Base-by-base conservation (phyloP, 1,284 basidiomycete species). In the Baeospora myosura region DNA sequence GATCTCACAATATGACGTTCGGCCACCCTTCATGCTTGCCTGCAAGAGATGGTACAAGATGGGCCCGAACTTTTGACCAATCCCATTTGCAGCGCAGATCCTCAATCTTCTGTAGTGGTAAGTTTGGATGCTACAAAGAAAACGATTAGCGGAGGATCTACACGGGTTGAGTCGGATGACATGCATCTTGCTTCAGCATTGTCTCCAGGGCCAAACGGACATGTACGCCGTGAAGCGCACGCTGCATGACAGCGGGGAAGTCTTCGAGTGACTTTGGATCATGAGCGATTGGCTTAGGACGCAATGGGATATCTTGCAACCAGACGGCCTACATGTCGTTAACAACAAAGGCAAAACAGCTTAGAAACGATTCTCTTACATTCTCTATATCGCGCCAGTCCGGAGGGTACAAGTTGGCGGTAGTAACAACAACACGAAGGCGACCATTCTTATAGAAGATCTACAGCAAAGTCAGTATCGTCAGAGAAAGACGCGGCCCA, bases 371-470 rank as follows among this genome's bases (percentile, higher is more conserved):
- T 10, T 12, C 6, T 11, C 5, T 43, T 45, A 85, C 84, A 55
- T 89, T 89, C 59, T 89, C 86, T 47, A 89, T 86, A 45, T 87
- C 77, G 24, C 77, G 67, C 76, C 81, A 89, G 56, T 89, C 87
- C 52, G 77, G 75, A 20, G 73, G 66, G 30, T 86, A 63, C 12
- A 89, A 65, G 54, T 89, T 88, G 16, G 85, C 86, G 0, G 87
- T 88, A 1, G 82, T 77, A 32, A 89, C 62, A 0, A 79, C 77
- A 6, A 88, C 65, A 0, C 86, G 76, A 23, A 89, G 62, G 24
- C 83, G 72, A 10, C 83, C 82, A 5, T 72, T 69, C 54, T 78
- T 84, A 59, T 87, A 85, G 50, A 88, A 87, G 11, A 88, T 57
- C 77, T 84, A 44, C n/a, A 17, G 14, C 30, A 38, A 25, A 7